Evolutionary conservation across 495 filamentous ascomycete species (phyloP).

Genomic region (Elaphomyces granulatus): DNA sequence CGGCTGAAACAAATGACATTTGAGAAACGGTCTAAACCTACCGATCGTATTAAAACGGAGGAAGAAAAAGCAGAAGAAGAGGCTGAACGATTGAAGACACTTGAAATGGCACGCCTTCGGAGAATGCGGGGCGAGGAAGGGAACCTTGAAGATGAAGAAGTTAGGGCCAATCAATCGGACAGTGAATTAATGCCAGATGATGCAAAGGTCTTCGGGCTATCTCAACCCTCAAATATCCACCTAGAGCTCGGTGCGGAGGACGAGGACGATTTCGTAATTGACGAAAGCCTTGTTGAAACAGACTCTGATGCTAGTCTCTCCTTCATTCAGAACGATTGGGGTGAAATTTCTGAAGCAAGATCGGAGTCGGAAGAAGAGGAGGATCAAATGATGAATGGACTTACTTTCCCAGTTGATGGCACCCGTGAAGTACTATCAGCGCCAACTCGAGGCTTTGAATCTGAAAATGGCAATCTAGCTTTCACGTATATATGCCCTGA

Average conservation of each 20-base stretch:
- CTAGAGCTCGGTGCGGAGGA: slow-evolving; percentile 52
- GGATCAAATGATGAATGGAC: slow-evolving; percentile 21
- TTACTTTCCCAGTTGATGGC: slow-evolving; percentile 16
- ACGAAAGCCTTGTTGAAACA: slow-evolving; percentile 62
- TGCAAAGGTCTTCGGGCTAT: slow-evolving; percentile 42
- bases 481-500: slow-evolving; percentile 78
- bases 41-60: slow-evolving; percentile 77
- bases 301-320: slow-evolving; percentile 39
- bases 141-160: slow-evolving; percentile 34
- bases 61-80: slow-evolving; percentile 73
- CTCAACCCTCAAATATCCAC: slow-evolving; percentile 17
- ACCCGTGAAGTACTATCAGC: slow-evolving; percentile 11
- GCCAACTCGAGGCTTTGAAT: slow-evolving; percentile 9
- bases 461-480: slow-evolving; percentile 37
- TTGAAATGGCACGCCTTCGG: slow-evolving; percentile 57
- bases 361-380: slow-evolving; percentile 40
- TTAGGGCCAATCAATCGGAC: slow-evolving; percentile 29
- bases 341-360: slow-evolving; percentile 41
- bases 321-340: slow-evolving; percentile 31
- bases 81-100: slow-evolving; percentile 53
- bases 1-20: slow-evolving; percentile 64
- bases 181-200: slow-evolving; percentile 34
- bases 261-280: slow-evolving; percentile 83
- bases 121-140: slow-evolving; percentile 31
- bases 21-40: slow-evolving; percentile 70